Conservation (phyloP, 1,284 basidiomycete genomes). For the Apiotrichum domesticum region DNA sequence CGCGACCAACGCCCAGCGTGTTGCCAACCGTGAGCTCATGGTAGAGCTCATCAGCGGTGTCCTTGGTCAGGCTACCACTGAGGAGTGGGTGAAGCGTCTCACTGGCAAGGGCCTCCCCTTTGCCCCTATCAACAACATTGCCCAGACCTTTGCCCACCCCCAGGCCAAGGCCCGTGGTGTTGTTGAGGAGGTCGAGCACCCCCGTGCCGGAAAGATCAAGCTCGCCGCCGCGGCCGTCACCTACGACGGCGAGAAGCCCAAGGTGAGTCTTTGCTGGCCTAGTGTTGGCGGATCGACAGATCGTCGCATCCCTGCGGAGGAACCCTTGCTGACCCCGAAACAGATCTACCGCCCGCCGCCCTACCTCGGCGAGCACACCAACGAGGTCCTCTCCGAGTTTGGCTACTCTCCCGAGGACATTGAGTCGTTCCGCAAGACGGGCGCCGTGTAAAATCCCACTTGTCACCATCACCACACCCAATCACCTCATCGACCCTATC, state of each 20-base stretch:
- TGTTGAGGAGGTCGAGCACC: constrained; percentile 64
- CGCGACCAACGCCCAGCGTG: constrained; percentile 66
- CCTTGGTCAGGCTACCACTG: constrained; percentile 56
- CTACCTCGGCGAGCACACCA: constrained; percentile 75
- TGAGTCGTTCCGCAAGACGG: constrained; percentile 55
- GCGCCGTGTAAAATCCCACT: constrained; percentile 18
- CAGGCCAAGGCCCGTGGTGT: constrained; percentile 66
- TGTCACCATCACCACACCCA: neutral
- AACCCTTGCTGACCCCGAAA: constrained; percentile 45
- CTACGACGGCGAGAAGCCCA: constrained; percentile 69
- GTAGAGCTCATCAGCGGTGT: constrained; percentile 64
- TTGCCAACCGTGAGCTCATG: constrained; percentile 66
- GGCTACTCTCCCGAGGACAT: constrained; percentile 61
- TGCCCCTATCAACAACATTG: constrained; percentile 84
- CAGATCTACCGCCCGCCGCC: constrained; percentile 69
- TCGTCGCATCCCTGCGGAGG: neutral
- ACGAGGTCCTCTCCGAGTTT: constrained; percentile 68
- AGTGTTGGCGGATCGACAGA: too few species aligned
- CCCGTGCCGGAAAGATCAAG: constrained; percentile 74
- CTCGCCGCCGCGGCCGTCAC: constrained; percentile 78
- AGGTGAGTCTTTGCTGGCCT: constrained; percentile 21
- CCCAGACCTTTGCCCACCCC: constrained; percentile 84
- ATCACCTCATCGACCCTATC: too few species aligned
- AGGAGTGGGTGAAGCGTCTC: constrained; percentile 67
- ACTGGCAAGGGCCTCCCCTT: constrained; percentile 76